Evolutionary conservation across 2,329 filamentous ascomycete genomes (phyloP).

Genomic region (Xenoacremonium recifei): DNA sequence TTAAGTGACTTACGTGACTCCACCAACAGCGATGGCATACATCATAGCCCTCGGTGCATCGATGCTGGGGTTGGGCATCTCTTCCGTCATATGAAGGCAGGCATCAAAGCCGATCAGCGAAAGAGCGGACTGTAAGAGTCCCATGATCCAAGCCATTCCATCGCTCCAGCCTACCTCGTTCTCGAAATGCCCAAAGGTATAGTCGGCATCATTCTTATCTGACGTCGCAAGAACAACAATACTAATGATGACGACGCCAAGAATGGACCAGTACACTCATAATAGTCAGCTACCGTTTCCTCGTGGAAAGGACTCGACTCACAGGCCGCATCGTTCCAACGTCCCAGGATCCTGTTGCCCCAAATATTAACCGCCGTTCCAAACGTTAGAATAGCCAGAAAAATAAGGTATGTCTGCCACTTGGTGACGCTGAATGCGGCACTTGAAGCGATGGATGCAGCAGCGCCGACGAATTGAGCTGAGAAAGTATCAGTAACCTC

Average conservation of each 20-base stretch:
- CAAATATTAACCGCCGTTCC: slow-evolving; percentile 35
- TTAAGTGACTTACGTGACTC: slow-evolving; percentile 35
- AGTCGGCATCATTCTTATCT: slow-evolving; percentile 38
- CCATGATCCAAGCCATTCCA: slow-evolving; percentile 46
- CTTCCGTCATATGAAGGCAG: slow-evolving; percentile 44
- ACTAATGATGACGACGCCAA: slow-evolving; percentile 42
- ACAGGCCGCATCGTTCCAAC: slow-evolving; percentile 42
- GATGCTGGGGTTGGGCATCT: slow-evolving; percentile 40
- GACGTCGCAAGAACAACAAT: slow-evolving; percentile 40
- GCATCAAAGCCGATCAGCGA: slow-evolving; percentile 43
- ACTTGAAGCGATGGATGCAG: slow-evolving; percentile 37
- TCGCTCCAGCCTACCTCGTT: slow-evolving; percentile 46
- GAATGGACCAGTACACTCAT: slow-evolving; percentile 40
- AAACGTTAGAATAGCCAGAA: slow-evolving; percentile 27
- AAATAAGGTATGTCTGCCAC: slow-evolving; percentile 43
- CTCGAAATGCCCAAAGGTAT: slow-evolving; percentile 43
- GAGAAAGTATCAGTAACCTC: neutral
- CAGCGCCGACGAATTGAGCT: slow-evolving; percentile 45
- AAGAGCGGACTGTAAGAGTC: slow-evolving; percentile 39
- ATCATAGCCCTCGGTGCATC: slow-evolving; percentile 43
- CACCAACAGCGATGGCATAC: slow-evolving; percentile 41
- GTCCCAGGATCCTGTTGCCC: slow-evolving; percentile 38
- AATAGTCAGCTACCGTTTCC: accelerated
- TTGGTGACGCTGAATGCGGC: slow-evolving; percentile 34
- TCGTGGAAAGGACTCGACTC: slow-evolving; percentile 6